These are phyloP conservation scores for Voacanga thouarsii DNA, from an alignment of 257 asterid species.

Conservation along the genomic window DNA sequence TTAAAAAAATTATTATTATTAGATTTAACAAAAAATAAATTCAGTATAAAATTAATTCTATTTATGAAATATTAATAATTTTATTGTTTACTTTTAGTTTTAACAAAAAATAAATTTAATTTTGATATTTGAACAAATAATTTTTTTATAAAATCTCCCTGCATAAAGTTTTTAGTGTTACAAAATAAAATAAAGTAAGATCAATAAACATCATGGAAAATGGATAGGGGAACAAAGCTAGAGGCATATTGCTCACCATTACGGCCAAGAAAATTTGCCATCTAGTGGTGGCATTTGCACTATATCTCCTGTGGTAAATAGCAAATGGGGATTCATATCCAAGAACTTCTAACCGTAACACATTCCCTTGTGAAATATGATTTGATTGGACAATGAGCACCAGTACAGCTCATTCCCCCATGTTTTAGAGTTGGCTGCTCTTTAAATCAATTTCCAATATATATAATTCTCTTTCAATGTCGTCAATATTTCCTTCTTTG, in stretches of 20 bases:
- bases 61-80: too few species aligned
- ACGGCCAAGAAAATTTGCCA: constrained; percentile 99
- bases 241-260: constrained; percentile 51
- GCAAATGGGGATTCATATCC: constrained; percentile 94
- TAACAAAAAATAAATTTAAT: too few species aligned
- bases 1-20: too few species aligned
- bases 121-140: too few species aligned
- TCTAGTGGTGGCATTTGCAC: constrained; percentile 95
- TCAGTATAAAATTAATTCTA: too few species aligned
- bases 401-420: constrained; percentile 93
- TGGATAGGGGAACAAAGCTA: constrained; percentile 4
- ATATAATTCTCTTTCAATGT: constrained; percentile 94
- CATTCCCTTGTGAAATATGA: constrained; percentile 95
- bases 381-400: constrained; percentile 94
- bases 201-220: constrained; percentile 1
- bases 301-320: constrained; percentile 92
- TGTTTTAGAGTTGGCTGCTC: constrained; percentile 53
- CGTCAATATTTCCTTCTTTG: constrained; percentile 82
- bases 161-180: constrained; percentile 25
- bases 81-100: too few species aligned
- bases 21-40: too few species aligned
- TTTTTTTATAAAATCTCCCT: constrained; percentile 98
- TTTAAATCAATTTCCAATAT: constrained; percentile 89
- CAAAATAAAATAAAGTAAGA: constrained; percentile 22
- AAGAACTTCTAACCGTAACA: constrained; percentile 88